A percentile compares a stretch with the other conserved stretches of the same genome.
These are phyloP conservation scores for Athelia sp. DNA, from an alignment of 1,284 basidiomycete species.

Conservation along the genomic window DNA sequence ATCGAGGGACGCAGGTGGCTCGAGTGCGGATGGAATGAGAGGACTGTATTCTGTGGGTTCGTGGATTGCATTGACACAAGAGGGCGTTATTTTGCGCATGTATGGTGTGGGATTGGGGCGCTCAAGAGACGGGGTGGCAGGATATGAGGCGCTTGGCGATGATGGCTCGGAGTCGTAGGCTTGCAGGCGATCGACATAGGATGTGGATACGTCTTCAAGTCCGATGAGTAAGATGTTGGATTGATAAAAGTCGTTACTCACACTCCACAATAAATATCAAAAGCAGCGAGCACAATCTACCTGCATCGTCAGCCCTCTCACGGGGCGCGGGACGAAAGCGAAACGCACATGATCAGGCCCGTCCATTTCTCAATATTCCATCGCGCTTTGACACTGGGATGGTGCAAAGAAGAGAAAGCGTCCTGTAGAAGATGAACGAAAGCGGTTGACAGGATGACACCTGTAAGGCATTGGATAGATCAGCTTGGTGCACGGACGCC, in stretches of 20 bases:
- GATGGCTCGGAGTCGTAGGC: conserved; percentile 49
- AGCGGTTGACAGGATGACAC: conserved; percentile 74
- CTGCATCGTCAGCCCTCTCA: background rate
- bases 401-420: conserved; percentile 56
- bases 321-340: no score
- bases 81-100: background rate
- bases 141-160: conserved; percentile 26
- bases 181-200: conserved; percentile 65
- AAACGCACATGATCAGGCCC: conserved; percentile 66
- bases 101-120: conserved; percentile 5
- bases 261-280: conserved; percentile 76
- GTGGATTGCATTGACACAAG: background rate
- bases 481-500: background rate
- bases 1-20: conserved; percentile 9
- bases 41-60: conserved; percentile 3
- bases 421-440: conserved; percentile 77
- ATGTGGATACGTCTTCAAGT: conserved; percentile 58
- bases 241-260: conserved; percentile 27
- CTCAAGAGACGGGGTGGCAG: conserved; percentile 6
- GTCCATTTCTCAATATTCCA: conserved; percentile 51
- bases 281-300: conserved; percentile 57
- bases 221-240: background rate
- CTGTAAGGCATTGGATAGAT: conserved; percentile 22
- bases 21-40: conserved; percentile 12
- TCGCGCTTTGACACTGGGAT: conserved; percentile 36